Base-by-base conservation (phyloP, 2,329 filamentous ascomycete species). In the Drechslerella coelobrocha region DNA sequence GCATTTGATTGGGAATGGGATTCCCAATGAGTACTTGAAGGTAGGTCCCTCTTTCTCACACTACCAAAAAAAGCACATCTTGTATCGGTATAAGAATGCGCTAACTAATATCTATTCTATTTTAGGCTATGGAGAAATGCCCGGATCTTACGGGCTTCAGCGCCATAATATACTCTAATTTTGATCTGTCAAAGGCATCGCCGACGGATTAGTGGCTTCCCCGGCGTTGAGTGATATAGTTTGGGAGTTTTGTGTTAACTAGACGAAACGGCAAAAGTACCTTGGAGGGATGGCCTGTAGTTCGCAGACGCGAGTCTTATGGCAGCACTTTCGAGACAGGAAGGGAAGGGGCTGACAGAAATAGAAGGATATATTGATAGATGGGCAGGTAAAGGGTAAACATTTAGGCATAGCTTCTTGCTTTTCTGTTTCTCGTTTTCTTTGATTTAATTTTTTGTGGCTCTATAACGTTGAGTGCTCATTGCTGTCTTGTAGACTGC, bases 131-230 rank as follows among this genome's bases (percentile, higher is more conserved):
- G 83, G 91, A 95, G 79, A 79, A 83, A 57, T 89, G 92, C 39
- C 83, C 84, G 26, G 89, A 92, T 72, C 82, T 95, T 8, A 89
- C 92, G 78, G 90, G 89, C 0, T 95, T 95, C 78, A 89, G 91
- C 1, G 91, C 91, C 1, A 89, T 95, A 0, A 90, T 95, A 39
- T 95, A 94, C 79, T 92, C 89, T 77, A 94, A 95, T 78, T 94
- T 85, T 73, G 84, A 85, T 72, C 81, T 81, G 19, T 48, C 61
- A 5, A 72, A 66, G 47, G 61, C 62, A 24, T 72, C 55, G 21
- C 61, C 59, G 31, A 52, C 41, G 34, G 61, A 68, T 14, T 68
- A 68, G 48, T 12, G 21, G 14, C 53, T 54, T 51, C 53, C 19
- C 9, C 23, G 27, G n/a, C 26, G 43, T 29, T 48, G 43, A 48